Evolutionary conservation across 2,329 filamentous ascomycete species (phyloP).

Genomic region (Fusarium nurragi): DNA sequence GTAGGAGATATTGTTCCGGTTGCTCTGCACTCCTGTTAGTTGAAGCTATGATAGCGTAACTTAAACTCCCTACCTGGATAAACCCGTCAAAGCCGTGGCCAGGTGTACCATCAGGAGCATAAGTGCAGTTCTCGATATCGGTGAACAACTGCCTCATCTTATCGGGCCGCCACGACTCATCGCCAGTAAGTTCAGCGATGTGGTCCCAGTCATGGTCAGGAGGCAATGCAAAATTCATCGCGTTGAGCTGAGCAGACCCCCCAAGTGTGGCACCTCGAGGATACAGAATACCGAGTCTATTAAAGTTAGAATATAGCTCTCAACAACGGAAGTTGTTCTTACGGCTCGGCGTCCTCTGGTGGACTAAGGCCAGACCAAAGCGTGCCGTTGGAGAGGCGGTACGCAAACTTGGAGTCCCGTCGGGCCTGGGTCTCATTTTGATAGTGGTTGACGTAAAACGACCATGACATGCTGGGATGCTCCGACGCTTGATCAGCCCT

Average conservation of each 20-base stretch:
- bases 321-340: rapidly evolving
- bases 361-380: conserved; percentile 44
- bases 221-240: conserved; percentile 31
- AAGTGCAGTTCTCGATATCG: conserved; percentile 55
- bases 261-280: conserved; percentile 37
- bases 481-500: conserved; percentile 25
- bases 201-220: conserved; percentile 43
- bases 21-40: conserved; percentile 26
- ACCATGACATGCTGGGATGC: conserved; percentile 53
- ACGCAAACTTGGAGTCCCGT: conserved; percentile 37
- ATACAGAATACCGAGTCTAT: conserved; percentile 29
- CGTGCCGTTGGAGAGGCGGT: conserved; percentile 28
- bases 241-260: conserved; percentile 32
- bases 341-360: conserved; percentile 43
- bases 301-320: rapidly evolving
- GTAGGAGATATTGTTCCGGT: conserved; percentile 35
- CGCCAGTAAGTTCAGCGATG: conserved; percentile 54
- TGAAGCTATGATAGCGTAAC: no score
- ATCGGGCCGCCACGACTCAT: conserved; percentile 52
- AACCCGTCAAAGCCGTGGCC: conserved; percentile 56
- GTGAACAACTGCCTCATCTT: conserved; percentile 55
- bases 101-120: conserved; percentile 46
- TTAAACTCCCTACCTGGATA: conserved; percentile 39
- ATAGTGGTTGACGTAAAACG: conserved; percentile 70
- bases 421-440: conserved; percentile 36